Evolutionary conservation across 148 eudicot species (phyloP).

Genomic region (Simmondsia chinensis): DNA sequence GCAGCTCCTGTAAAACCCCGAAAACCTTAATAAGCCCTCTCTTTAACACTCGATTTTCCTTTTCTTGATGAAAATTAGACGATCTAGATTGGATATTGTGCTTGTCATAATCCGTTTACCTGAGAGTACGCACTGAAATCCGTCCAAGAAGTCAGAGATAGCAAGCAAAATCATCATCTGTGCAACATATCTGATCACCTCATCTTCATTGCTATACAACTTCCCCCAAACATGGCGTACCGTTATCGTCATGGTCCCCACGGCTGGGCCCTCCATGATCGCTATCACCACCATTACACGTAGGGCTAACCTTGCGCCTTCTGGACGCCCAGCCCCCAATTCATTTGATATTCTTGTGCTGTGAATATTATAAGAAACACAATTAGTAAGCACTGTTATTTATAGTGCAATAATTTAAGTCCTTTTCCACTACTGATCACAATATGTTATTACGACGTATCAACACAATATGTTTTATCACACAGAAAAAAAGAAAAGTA

Average conservation of each 20-base stretch:
- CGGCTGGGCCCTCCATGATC: conserved; percentile 27
- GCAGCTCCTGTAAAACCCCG: conserved; percentile 36
- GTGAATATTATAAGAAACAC: neutral
- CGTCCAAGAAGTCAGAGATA: conserved; percentile 55
- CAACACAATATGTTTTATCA: no score
- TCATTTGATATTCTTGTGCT: conserved; percentile 75
- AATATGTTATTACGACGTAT: no score
- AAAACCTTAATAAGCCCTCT: neutral
- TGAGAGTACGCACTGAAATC: conserved; percentile 69
- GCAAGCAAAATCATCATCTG: conserved; percentile 55
- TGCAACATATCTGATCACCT: conserved; percentile 46
- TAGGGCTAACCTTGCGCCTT: conserved; percentile 45
- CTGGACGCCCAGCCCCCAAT: conserved; percentile 49
- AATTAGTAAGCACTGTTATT: no score
- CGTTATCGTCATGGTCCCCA: conserved; percentile 30
- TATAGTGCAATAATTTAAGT: no score
- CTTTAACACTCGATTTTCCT: neutral
- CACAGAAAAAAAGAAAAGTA: no score
- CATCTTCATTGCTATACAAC: conserved; percentile 47
- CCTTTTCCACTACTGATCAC: no score
- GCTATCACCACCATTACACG: conserved; percentile 40
- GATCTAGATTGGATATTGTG: no score
- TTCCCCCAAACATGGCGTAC: conserved; percentile 55
- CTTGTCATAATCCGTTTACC: conserved; percentile 12
- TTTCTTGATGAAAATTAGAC: no score